These are phyloP conservation scores for Colletotrichum liaoningense DNA, from an alignment of 2,329 filamentous ascomycete genomes.

Conservation along the genomic window DNA sequence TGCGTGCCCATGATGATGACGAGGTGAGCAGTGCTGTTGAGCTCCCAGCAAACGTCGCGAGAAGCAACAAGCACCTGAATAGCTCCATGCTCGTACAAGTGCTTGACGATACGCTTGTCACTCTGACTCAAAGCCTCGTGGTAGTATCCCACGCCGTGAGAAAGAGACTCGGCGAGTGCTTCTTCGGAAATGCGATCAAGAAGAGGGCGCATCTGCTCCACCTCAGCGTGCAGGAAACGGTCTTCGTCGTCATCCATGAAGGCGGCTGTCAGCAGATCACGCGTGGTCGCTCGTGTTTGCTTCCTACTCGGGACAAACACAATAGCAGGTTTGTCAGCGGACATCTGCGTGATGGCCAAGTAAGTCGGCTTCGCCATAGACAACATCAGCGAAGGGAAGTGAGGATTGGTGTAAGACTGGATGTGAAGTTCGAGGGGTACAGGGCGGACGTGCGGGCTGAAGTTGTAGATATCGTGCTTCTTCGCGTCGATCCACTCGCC, in stretches of 20 bases:
- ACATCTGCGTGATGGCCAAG: constrained; percentile 87
- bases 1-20: constrained; percentile 98
- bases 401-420: constrained; percentile 94
- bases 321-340: constrained; percentile 88
- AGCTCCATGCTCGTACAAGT: constrained; percentile 89
- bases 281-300: constrained; percentile 87
- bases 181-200: constrained; percentile 87
- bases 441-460: constrained; percentile 90
- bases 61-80: constrained; percentile 83
- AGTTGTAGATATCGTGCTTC: constrained; percentile 99
- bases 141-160: constrained; percentile 96
- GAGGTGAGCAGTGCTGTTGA: constrained; percentile 87
- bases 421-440: constrained; percentile 93
- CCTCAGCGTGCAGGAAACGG: constrained; percentile 87
- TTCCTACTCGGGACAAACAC: constrained; percentile 95
- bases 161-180: constrained; percentile 87
- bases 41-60: constrained; percentile 95
- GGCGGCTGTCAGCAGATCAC: constrained; percentile 89
- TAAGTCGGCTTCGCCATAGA: constrained; percentile 98
- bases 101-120: constrained; percentile 93
- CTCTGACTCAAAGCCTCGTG: constrained; percentile 91
- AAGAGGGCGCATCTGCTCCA: constrained; percentile 84
- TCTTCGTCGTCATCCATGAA: constrained; percentile 92
- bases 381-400: constrained; percentile 98
- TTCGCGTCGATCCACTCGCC: constrained; percentile 98